Base-by-base conservation (phyloP, 1,284 basidiomycete species). In the Pterulicium gracile region DNA sequence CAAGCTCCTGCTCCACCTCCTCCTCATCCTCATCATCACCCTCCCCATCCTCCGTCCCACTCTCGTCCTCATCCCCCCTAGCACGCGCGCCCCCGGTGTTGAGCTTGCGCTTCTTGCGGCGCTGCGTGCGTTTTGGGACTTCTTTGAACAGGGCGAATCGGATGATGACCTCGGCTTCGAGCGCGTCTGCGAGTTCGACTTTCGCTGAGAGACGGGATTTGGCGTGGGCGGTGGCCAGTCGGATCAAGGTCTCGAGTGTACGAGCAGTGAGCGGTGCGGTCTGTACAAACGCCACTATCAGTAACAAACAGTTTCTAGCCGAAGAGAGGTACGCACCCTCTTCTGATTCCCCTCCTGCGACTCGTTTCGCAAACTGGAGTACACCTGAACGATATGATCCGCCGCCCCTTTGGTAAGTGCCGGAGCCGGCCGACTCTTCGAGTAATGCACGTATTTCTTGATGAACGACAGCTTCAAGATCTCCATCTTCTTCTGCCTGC, bases 381-480 rank as follows among this genome's bases (percentile, higher is more conserved):
- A 99, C 24, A 94, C 90, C 44, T 88, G 81, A 42, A 94, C 88
- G 54, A 99, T 98, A 65, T 86, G 81, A 61, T 98, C 93, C 47
- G 94, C 90, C 1, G 96, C 96, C 17, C 88, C 92, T 61, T 93
- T 87, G 2, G 92, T 94, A 49, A 98, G 69, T 21, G 77, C 79
- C 1, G 96, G 96, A 55, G 88, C 75, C 43, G 82, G 75, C 55
- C 85, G 81, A 63, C 77, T 87, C 68, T 98, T 98, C 45, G 96
- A 88, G 61, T 98, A 98, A 65, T 98, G 95, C 47, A 98, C 88
- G 62, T 96, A 98, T 68, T 98, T 98, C 66, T 99, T 99, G 61
- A 98, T 82, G 60, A 99, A 99, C 3, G 83, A 70, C 51, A 97
- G 92, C 52, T 84, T 91, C 41, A 99, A 73, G 27, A 99, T 84